Percentiles rank a stretch among this genome's conserved stretches.
phyloP scores from a whole-genome alignment of 768 basidiomycete genomes.

The Phylloporus arenicola region DNA sequence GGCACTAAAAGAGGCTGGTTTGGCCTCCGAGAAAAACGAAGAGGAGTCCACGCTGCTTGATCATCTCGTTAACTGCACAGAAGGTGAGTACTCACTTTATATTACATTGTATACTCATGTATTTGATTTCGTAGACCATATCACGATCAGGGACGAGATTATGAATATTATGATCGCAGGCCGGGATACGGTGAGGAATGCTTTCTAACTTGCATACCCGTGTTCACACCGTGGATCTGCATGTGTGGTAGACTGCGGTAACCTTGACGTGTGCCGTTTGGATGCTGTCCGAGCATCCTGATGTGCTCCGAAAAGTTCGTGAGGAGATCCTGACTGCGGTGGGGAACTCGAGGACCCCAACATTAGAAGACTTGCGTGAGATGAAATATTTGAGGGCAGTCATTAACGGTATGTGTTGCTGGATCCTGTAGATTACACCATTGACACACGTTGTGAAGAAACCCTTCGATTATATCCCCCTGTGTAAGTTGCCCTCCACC shows the following conservation, averaged over 20 bases:
- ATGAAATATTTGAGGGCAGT: constrained; percentile 41
- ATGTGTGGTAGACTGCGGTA: constrained; percentile 23
- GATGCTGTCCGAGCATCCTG: constrained; percentile 39
- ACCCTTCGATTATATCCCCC: constrained; percentile 27
- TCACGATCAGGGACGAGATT: constrained; percentile 33
- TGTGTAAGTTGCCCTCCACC: constrained; percentile 21
- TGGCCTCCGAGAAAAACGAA: constrained; percentile 1
- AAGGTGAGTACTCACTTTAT: constrained; percentile 15
- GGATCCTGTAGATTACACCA: neutral
- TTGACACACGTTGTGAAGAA: constrained; percentile 15
- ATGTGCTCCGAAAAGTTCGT: constrained; percentile 25
- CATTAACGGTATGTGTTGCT: constrained; percentile 26
- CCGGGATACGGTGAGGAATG: constrained; percentile 27
- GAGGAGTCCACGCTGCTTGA: constrained; percentile 21
- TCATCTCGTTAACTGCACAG: constrained; percentile 26
- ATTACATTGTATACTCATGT: neutral
- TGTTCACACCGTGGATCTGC: neutral
- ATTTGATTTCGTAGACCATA: constrained; percentile 18
- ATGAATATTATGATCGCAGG: constrained; percentile 36
- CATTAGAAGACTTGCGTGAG: constrained; percentile 26
- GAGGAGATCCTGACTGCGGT: constrained; percentile 27
- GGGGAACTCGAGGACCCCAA: constrained; percentile 25
- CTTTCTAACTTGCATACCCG: neutral
- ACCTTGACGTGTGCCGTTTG: constrained; percentile 34
- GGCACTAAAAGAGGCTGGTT: neutral